A percentile compares a stretch with the other conserved stretches of the same genome.
Evolutionary conservation across 192 early-diverging fungal species (phyloP).

Genomic region (Coemansia sp.): DNA sequence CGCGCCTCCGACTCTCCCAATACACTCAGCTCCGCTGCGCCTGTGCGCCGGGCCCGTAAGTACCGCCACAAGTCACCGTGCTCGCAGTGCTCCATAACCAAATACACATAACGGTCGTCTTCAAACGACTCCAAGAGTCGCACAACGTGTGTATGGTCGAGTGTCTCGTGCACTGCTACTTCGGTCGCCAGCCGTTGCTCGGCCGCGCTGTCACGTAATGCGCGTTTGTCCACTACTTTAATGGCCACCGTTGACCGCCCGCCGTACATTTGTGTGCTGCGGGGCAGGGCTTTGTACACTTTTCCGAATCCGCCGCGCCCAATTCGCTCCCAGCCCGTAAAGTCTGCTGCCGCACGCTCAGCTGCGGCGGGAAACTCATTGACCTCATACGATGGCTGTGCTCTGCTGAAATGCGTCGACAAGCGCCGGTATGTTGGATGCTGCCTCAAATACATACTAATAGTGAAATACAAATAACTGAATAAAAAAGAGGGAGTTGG

Average conservation of each 20-base stretch:
- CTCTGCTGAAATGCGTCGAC: conserved; percentile 17
- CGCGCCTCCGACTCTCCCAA: conserved; percentile 62
- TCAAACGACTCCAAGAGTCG: conserved; percentile 67
- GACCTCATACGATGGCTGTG: background rate
- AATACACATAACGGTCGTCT: conserved; percentile 63
- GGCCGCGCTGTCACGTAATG: conserved; percentile 27
- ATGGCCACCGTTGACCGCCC: conserved; percentile 20
- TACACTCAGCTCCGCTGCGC: conserved; percentile 11
- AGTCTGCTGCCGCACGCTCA: conserved; percentile 21
- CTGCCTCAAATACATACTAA: conserved; percentile 29
- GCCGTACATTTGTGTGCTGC: conserved; percentile 4
- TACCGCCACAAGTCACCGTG: conserved; percentile 48
- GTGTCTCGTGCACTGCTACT: conserved; percentile 64
- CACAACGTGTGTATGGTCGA: conserved; percentile 57
- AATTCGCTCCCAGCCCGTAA: conserved; percentile 37
- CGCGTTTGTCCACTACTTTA: conserved; percentile 42
- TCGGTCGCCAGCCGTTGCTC: conserved; percentile 59
- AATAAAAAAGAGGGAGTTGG: background rate
- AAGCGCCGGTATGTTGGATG: conserved; percentile 27
- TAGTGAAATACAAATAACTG: background rate
- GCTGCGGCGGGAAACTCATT: background rate
- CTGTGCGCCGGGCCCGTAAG: conserved; percentile 23
- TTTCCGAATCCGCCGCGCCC: conserved; percentile 50
- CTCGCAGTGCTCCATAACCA: conserved; percentile 70
- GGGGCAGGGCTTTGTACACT: conserved; percentile 34